Percentiles rank a stretch among this genome's conserved stretches.
Evolutionary conservation across 2,329 filamentous ascomycete genomes (phyloP).

Genomic region (Cadophora sp.): DNA sequence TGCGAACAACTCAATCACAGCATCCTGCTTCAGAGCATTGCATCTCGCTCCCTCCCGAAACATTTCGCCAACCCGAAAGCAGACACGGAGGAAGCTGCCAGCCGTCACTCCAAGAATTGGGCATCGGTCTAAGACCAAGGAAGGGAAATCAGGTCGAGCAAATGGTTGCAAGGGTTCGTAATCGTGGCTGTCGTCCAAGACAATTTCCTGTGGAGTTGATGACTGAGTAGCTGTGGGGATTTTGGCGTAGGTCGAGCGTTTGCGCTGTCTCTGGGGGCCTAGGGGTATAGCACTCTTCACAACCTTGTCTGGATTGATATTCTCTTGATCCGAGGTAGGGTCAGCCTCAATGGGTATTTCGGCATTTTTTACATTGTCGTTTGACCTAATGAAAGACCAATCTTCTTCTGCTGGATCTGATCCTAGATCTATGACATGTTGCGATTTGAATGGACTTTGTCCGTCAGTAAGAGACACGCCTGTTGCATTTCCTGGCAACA

Average conservation of each 20-base stretch:
- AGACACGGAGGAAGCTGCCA: slow-evolving; percentile 58
- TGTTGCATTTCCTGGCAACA: slow-evolving; percentile 13
- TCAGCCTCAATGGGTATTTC: neutral
- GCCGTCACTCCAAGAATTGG: slow-evolving; percentile 59
- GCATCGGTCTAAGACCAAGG: slow-evolving; percentile 56
- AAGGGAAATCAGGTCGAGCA: slow-evolving; percentile 58
- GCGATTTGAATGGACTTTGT: slow-evolving; percentile 23
- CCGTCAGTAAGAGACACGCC: slow-evolving; percentile 25
- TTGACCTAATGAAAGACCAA: slow-evolving; percentile 36
- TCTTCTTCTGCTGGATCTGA: slow-evolving; percentile 32
- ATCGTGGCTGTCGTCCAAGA: slow-evolving; percentile 40
- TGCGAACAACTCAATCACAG: slow-evolving; percentile 70
- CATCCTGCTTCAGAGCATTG: slow-evolving; percentile 55
- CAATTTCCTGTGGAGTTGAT: neutral
- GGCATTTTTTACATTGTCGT: neutral
- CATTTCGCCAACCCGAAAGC: slow-evolving; percentile 69
- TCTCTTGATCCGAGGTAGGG: neutral
- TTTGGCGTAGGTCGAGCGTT: neutral
- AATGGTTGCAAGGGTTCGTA: slow-evolving; percentile 51
- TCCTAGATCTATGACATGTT: neutral
- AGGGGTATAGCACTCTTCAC: slow-evolving; percentile 9
- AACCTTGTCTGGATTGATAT: neutral
- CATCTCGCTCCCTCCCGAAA: slow-evolving; percentile 54
- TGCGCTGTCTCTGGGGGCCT: slow-evolving; percentile 12
- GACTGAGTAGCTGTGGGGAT: neutral